Evolutionary conservation across 345 rosid genomes (phyloP).

Genomic region (Bretschneidera sinensis): DNA sequence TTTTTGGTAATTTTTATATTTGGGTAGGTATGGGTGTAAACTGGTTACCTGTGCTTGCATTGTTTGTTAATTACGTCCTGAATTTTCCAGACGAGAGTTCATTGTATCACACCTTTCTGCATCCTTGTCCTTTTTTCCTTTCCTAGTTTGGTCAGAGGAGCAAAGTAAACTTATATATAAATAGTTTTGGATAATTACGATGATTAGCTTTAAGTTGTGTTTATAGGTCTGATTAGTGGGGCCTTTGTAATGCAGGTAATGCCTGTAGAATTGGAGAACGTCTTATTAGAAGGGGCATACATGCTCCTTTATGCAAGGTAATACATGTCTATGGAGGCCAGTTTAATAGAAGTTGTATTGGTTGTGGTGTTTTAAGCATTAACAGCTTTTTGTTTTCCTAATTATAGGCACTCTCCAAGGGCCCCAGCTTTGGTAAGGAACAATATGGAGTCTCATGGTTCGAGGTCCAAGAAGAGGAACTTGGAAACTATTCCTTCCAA

Average conservation of each 20-base stretch:
- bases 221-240: not conserved
- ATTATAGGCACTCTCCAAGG: conserved; percentile 53
- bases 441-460: conserved; percentile 21
- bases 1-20: too few relatives aligned
- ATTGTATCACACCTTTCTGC: too few relatives aligned
- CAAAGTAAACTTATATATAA: too few relatives aligned
- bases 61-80: too few relatives aligned
- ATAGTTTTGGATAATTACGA: not conserved
- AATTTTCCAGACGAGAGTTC: too few relatives aligned
- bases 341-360: conserved; percentile 1
- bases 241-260: conserved; percentile 36
- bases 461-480: conserved; percentile 41
- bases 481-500: conserved; percentile 45
- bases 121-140: too few relatives aligned
- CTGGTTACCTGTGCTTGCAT: too few relatives aligned
- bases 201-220: not conserved
- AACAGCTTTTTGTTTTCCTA: not conserved
- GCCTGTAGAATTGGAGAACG: conserved; percentile 54
- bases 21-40: too few relatives aligned
- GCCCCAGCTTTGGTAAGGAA: conserved; percentile 34
- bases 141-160: too few relatives aligned
- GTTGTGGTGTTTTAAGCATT: not conserved
- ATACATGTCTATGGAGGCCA: not conserved
- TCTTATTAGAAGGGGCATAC: conserved; percentile 68
- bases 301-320: conserved; percentile 96